Percentiles rank a stretch among this genome's conserved stretches.
These are phyloP conservation scores for Leccinum disarticulatum DNA, from an alignment of 768 basidiomycete genomes.

Conservation along the genomic window DNA sequence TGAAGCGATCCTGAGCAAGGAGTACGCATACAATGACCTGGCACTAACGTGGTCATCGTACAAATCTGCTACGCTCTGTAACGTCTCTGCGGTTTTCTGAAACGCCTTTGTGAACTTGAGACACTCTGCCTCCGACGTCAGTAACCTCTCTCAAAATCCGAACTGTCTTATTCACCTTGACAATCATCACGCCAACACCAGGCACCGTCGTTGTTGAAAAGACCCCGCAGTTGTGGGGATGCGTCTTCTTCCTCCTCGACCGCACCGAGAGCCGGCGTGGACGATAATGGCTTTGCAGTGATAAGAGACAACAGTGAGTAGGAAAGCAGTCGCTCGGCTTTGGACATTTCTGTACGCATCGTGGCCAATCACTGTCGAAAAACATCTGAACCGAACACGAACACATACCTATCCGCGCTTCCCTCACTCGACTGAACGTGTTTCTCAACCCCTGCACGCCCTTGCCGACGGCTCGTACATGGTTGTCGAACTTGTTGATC, in stretches of 20 bases:
- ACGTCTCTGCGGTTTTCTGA: slow-evolving; percentile 69
- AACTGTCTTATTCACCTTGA: slow-evolving; percentile 23
- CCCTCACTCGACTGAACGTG: slow-evolving; percentile 60
- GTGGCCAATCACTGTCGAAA: neutral
- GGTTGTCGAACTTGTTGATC: slow-evolving; percentile 60
- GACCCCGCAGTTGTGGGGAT: slow-evolving; percentile 46
- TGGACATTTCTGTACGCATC: slow-evolving; percentile 65
- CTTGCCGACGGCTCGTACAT: slow-evolving; percentile 63
- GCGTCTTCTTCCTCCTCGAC: slow-evolving; percentile 48
- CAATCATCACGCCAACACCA: slow-evolving; percentile 89
- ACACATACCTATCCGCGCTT: slow-evolving; percentile 63
- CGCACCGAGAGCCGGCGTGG: slow-evolving; percentile 46
- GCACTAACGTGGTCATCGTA: slow-evolving; percentile 73
- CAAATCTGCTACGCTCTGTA: slow-evolving; percentile 74
- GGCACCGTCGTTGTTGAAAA: slow-evolving; percentile 70
- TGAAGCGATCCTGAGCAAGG: slow-evolving; percentile 30
- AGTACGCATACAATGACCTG: neutral
- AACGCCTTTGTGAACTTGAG: slow-evolving; percentile 75
- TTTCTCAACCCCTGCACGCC: slow-evolving; percentile 67
- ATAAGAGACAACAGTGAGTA: slow-evolving; percentile 75
- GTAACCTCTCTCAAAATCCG: neutral
- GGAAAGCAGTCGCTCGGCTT: slow-evolving; percentile 69
- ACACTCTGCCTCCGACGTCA: slow-evolving; percentile 45
- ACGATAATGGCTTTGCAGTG: slow-evolving; percentile 61
- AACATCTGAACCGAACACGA: neutral